Evolutionary conservation across 768 basidiomycete species (phyloP), one percentile per base, ranked within the genome.

Genomic region (Naganishia kalamii): DNA sequence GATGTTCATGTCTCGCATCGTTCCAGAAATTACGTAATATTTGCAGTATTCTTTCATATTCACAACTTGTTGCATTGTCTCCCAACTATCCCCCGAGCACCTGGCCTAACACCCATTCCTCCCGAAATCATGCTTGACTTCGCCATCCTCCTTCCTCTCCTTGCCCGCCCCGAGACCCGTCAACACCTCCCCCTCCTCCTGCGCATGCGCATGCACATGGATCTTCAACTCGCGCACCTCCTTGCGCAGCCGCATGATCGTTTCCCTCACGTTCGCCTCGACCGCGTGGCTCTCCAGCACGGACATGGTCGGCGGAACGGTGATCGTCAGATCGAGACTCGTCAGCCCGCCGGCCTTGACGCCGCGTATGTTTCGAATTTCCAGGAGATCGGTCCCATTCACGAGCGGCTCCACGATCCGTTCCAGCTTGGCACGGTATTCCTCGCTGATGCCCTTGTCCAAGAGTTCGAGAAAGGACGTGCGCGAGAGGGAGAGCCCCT

Each of bases 391-490:
- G 44, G 57, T 50, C 32, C 47, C 52, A 60, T 71, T 72, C 21
- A 85, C 71, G 23, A 88, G 79, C 51, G 85, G 87, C 8, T 83
- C 79, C 33, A 92, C 79, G 1, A 84, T 81, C 61, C 77, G 81
- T 65, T 82, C 73, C n/a, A 92, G 82, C 17, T 82, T 81, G 29
- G 77, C 76, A 46, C 80, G 82, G 48, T 85, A 86, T 57, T 77
- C 74, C 8, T 76, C 75, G 0, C 89, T 85, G 30, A 91, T 84
- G 17, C 90, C 86, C 19, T 87, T 88, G 71, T 96, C 92, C 0
- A 88, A 88, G 65, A 96, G 81, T 73, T 96, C 91, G 19, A 84
- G 81, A 80, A 89, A 84, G 1, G 90, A 88, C 17, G 85, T 85
- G 40, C 80, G 74, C 47, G 90, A 80, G 29, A 96, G 80, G 4